These are phyloP conservation scores for Suillus americanus DNA, from an alignment of 768 basidiomycete species.

Conservation along the genomic window DNA sequence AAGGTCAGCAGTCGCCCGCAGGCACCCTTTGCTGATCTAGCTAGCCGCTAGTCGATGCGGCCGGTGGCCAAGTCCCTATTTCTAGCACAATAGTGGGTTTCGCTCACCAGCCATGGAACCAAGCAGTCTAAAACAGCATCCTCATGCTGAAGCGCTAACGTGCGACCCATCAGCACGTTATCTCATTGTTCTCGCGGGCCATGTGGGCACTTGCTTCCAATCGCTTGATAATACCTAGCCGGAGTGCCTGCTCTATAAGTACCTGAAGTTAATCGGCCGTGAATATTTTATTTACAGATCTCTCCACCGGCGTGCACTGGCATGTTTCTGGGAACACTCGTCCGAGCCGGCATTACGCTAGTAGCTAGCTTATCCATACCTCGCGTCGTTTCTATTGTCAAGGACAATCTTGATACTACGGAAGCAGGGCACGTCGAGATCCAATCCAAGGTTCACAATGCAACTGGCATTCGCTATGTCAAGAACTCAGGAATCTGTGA, in stretches of 20 bases:
- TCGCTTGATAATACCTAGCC: no score
- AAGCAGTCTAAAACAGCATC: background rate
- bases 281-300: background rate
- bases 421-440: constrained; percentile 6
- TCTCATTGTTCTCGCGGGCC: no score
- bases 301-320: background rate
- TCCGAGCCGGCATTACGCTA: constrained; percentile 6
- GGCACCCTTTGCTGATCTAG: no score
- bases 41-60: background rate
- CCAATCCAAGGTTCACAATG: constrained; percentile 20
- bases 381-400: background rate
- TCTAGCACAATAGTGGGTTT: background rate
- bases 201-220: background rate
- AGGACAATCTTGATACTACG: background rate
- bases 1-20: no score
- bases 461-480: constrained; percentile 45
- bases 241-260: background rate
- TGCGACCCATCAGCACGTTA: background rate
- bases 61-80: background rate
- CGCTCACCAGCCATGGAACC: background rate
- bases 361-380: background rate
- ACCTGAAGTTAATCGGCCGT: background rate
- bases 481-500: constrained; percentile 64
- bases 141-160: background rate
- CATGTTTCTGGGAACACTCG: constrained; percentile 16